Evolutionary conservation across 2,329 filamentous ascomycete genomes (phyloP).

Genomic region (Colletotrichum nymphaeae): DNA sequence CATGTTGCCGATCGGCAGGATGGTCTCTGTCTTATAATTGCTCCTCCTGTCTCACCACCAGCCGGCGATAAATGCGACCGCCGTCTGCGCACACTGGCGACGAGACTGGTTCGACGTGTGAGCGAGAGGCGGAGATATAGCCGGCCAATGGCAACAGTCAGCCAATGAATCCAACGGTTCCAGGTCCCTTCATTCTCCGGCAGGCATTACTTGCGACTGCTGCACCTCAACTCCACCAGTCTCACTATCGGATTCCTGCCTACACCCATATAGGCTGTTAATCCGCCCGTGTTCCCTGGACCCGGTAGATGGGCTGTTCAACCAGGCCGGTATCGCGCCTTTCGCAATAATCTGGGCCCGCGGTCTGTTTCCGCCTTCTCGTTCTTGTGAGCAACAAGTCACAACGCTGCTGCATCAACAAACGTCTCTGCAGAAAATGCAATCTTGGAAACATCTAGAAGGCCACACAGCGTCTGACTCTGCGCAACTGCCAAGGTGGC

Average conservation of each 20-base stretch:
- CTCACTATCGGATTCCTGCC: slow-evolving; percentile 1
- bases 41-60: background rate
- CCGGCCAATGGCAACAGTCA: background rate
- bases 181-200: background rate
- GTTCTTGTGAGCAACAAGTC: background rate
- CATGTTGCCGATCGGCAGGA: background rate
- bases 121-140: background rate
- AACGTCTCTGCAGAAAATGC: slow-evolving; percentile 7
- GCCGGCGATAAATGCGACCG: background rate
- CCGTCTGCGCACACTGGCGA: background rate
- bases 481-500: slow-evolving; percentile 22
- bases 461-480: background rate
- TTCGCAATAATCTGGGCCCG: background rate
- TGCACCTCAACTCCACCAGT: slow-evolving; percentile 17
- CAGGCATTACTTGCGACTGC: background rate
- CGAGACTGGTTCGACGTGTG: background rate
- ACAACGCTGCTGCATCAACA: slow-evolving; percentile 13
- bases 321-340: slow-evolving; percentile 1
- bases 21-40: background rate
- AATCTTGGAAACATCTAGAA: slow-evolving; percentile 9
- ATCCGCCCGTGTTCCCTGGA: slow-evolving; percentile 5
- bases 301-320: slow-evolving; percentile 23
- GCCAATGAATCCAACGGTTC: background rate
- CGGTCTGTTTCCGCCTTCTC: background rate
- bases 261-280: background rate